Evolutionary conservation across 164 flowering plant genomes (phyloP).

Genomic region (Tetracentron sinense): DNA sequence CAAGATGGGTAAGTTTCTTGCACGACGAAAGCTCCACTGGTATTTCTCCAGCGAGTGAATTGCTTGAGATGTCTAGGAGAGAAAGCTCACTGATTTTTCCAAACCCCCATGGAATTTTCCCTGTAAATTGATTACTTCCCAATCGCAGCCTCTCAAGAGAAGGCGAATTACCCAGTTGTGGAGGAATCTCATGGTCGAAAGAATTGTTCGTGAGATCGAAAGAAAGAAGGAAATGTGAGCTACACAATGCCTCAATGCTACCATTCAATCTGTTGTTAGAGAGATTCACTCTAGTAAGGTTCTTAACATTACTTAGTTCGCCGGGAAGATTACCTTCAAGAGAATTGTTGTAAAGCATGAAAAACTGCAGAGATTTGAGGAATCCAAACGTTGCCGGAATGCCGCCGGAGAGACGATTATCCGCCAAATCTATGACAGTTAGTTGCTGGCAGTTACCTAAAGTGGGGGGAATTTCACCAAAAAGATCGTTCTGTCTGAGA

Average conservation of each 20-base stretch:
- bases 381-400: slow-evolving; percentile 62
- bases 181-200: slow-evolving; percentile 65
- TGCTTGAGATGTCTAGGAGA: slow-evolving; percentile 71
- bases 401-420: slow-evolving; percentile 62
- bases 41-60: slow-evolving; percentile 61
- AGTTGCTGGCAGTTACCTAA: slow-evolving; percentile 70
- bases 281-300: slow-evolving; percentile 78
- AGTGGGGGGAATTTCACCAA: slow-evolving; percentile 67
- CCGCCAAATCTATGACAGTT: slow-evolving; percentile 74
- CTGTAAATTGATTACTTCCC: slow-evolving; percentile 62
- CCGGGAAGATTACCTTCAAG: slow-evolving; percentile 75
- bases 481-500: slow-evolving; percentile 73
- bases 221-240: slow-evolving; percentile 58
- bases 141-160: slow-evolving; percentile 67
- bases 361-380: slow-evolving; percentile 46
- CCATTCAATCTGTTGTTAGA: slow-evolving; percentile 80
- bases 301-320: slow-evolving; percentile 38
- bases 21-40: slow-evolving; percentile 70
- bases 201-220: slow-evolving; percentile 80
- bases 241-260: slow-evolving; percentile 62
- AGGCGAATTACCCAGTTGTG: slow-evolving; percentile 63
- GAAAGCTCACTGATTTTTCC: slow-evolving; percentile 56
- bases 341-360: slow-evolving; percentile 94
- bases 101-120: slow-evolving; percentile 57
- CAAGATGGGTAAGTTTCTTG: slow-evolving; percentile 71